Percentiles rank a stretch among this genome's conserved stretches.
These are phyloP conservation scores for Colletotrichum sp. DNA, from an alignment of 2,329 filamentous ascomycete genomes.

Conservation along the genomic window DNA sequence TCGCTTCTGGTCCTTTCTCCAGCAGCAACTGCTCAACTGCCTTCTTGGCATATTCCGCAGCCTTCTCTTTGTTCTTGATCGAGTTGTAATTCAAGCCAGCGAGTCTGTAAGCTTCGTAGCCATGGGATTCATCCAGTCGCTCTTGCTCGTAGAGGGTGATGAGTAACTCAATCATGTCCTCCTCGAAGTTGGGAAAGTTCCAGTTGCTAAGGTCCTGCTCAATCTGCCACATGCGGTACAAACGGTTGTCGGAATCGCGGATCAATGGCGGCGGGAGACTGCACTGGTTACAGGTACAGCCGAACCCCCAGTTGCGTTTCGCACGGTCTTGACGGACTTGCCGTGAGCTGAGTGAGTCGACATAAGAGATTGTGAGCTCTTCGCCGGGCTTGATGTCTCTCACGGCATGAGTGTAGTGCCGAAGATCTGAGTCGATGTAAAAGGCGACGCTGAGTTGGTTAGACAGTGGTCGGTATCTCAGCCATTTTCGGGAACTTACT, in stretches of 20 bases:
- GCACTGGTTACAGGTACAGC: slow-evolving; percentile 28
- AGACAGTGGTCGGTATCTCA: slow-evolving; percentile 15
- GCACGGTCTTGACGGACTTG: slow-evolving; percentile 26
- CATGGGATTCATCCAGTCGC: slow-evolving; percentile 23
- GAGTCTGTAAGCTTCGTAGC: slow-evolving; percentile 38
- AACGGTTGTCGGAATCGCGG: slow-evolving; percentile 23
- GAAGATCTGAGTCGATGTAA: slow-evolving; percentile 31
- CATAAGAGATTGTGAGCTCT: slow-evolving; percentile 39
- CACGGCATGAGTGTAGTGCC: slow-evolving; percentile 38
- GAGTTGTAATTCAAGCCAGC: slow-evolving; percentile 44
- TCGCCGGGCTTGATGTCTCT: slow-evolving; percentile 35
- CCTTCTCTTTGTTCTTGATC: slow-evolving; percentile 38
- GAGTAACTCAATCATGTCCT: slow-evolving; percentile 22
- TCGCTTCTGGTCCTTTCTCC: slow-evolving; percentile 8
- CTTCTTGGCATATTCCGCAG: slow-evolving; percentile 39
- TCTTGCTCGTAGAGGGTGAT: slow-evolving; percentile 23
- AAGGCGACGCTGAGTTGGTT: slow-evolving; percentile 30
- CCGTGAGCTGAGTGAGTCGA: slow-evolving; percentile 4
- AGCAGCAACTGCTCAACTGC: slow-evolving; percentile 38
- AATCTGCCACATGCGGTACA: slow-evolving; percentile 22
- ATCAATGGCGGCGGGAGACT: slow-evolving; percentile 20
- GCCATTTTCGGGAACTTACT: slow-evolving; percentile 15
- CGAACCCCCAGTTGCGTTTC: slow-evolving; percentile 29
- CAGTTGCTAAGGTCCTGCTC: slow-evolving; percentile 19
- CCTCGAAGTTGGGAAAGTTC: slow-evolving; percentile 12